Evolutionary conservation across 2,329 filamentous ascomycete species (phyloP).

Genomic region (Hawksworthiomyces lignivorus): DNA sequence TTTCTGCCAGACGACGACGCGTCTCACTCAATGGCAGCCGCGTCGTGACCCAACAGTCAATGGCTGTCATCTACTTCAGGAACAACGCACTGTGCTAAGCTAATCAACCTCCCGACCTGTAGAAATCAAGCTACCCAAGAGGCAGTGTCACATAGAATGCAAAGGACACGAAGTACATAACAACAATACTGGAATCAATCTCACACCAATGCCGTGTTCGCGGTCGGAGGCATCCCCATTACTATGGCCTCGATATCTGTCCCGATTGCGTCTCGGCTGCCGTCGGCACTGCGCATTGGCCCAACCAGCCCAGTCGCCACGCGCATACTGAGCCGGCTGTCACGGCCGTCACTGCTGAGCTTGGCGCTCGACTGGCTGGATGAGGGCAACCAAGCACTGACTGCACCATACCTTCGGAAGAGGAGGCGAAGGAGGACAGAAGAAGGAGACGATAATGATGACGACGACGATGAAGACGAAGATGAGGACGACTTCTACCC

Average conservation of each 20-base stretch:
- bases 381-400: constrained; percentile 52
- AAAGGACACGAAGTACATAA: too few species aligned
- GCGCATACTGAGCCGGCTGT: constrained; percentile 62
- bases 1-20: not conserved
- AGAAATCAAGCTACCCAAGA: too few species aligned
- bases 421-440: not conserved
- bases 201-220: too few species aligned
- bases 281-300: constrained; percentile 62
- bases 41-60: not conserved
- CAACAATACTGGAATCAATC: too few species aligned
- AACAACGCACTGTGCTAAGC: too few species aligned
- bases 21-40: not conserved
- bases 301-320: constrained; percentile 55
- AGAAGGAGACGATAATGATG: constrained; percentile 14
- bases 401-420: constrained; percentile 48
- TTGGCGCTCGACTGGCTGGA: constrained; percentile 73
- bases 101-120: too few species aligned
- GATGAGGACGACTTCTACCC: constrained; percentile 62
- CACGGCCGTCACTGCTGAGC: constrained; percentile 62
- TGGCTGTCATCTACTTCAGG: too few species aligned
- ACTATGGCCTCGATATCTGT: constrained; percentile 52
- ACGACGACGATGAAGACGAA: constrained; percentile 42
- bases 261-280: constrained; percentile 63
- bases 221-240: too few species aligned
- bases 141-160: too few species aligned